Conservation (phyloP, 495 filamentous ascomycete species). For the Gamarada debralockiae region DNA sequence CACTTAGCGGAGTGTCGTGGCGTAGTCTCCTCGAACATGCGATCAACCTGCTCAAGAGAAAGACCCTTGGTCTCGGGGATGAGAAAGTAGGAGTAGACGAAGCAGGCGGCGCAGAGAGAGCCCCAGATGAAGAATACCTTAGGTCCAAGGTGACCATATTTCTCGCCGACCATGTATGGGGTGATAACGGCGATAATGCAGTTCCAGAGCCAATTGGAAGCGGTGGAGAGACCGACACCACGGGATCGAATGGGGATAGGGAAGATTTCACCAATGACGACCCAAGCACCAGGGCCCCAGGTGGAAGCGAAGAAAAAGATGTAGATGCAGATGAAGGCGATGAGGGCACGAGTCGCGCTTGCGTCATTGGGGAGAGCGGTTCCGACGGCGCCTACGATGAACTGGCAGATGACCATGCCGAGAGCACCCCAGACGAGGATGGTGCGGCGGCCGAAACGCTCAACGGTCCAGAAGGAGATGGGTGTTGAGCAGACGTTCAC, state of each 20-base stretch:
- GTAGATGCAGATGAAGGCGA: conserved; percentile 68
- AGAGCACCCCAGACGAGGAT: conserved; percentile 65
- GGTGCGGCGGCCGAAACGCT: conserved; percentile 64
- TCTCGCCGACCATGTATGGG: conserved; percentile 25
- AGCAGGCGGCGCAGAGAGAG: conserved; percentile 57
- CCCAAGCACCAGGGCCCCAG: conserved; percentile 70
- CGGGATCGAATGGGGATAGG: conserved; percentile 78
- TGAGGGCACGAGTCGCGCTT: conserved; percentile 27
- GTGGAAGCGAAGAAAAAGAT: conserved; percentile 80
- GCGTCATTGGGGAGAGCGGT: conserved; percentile 38
- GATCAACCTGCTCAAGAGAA: conserved; percentile 83
- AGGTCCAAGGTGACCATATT: conserved; percentile 53
- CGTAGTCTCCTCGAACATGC: conserved; percentile 82
- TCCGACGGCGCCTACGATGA: conserved; percentile 77
- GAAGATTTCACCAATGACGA: conserved; percentile 85
- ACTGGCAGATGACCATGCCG: conserved; percentile 77
- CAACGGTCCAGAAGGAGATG: conserved; percentile 59
- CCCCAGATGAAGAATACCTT: conserved; percentile 84
- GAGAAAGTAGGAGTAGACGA: conserved; percentile 74
- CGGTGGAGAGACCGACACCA: conserved; percentile 75
- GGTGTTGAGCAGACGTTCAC: conserved; percentile 74
- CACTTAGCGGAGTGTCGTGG: conserved; percentile 66
- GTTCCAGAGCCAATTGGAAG: conserved; percentile 90
- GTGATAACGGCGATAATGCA: conserved; percentile 25
- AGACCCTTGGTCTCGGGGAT: conserved; percentile 78